Base-by-base conservation (phyloP, 1,284 basidiomycete genomes). In the Apiotrichum domesticum region DNA sequence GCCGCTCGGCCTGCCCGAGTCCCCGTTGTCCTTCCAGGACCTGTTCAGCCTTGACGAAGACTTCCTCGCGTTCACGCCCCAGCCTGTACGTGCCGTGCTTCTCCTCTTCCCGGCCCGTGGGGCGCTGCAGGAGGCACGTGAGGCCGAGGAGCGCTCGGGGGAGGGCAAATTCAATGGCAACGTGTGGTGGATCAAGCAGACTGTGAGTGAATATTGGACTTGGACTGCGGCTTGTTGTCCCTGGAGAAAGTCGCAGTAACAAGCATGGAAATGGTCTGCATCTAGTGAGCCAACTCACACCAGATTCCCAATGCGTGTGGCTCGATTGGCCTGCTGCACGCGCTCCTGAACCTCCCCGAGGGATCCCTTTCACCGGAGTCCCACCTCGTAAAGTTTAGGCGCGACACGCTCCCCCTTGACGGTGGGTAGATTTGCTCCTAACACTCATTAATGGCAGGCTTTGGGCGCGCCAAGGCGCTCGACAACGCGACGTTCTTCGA, bases 241-340 rank as follows among this genome's bases (percentile, higher is more conserved):
- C 8, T 10, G 37, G 10, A 39, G 37, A 39, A 4, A 4, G 37
- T 29, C 29, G 37, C 14, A 10, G 4, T 9, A 14, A 14, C 10
- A 10, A 39, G 37, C 10, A 14, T 14, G 37, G 3, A 2, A 9
- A 4, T 39, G 37, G 37, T 2, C 37, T 14, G 8, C 2, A 14
- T 39, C 37, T 2, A 10, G 2, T 39, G 10, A 39, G 37, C 21
- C 33, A 39, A 10, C 54, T 55, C 46, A 55, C 15, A 3, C 6
- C 55, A 90, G 88, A 91, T 93, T 58, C 75, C 80, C 1, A 93
- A 93, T 69, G 90, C 91, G 0, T 94, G 91, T 66, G 91, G 91
- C 2, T 92, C 90, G 0, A 92, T 94, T 66, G 91, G 86, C 0
- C 78, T 95, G 7, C 78, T 95, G 11, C 91, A 95, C 69, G 84